Percentiles rank a stretch among this genome's conserved stretches.
Conservation (phyloP, 306 rosid species). For the Phaseolus lunatus region DNA sequence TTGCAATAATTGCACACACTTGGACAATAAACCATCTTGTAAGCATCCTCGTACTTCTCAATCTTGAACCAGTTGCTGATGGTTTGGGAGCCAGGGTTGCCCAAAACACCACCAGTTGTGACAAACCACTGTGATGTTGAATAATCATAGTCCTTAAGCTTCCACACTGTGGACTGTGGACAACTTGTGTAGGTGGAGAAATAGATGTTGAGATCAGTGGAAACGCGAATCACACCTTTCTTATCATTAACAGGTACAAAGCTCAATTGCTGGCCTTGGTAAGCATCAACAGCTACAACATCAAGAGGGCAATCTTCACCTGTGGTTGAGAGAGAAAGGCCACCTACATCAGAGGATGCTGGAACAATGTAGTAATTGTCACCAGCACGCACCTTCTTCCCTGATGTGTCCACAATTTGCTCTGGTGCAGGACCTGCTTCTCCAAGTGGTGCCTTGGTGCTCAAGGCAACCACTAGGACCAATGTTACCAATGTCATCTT, state of each 20-base stretch:
- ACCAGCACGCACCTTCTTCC: conserved; percentile 21
- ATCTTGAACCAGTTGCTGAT: conserved; percentile 57
- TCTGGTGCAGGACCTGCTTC: conserved; percentile 30
- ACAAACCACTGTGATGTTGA: background rate
- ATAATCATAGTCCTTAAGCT: background rate
- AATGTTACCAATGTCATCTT: conserved; percentile 10
- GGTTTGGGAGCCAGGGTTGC: background rate
- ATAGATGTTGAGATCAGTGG: conserved; percentile 30
- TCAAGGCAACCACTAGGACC: conserved; percentile 15
- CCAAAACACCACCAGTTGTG: background rate
- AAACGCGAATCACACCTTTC: conserved; percentile 27
- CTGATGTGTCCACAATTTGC: conserved; percentile 46
- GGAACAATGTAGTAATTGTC: conserved; percentile 35
- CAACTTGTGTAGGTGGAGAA: conserved; percentile 38
- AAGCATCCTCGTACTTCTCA: conserved; percentile 47
- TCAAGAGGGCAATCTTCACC: conserved; percentile 19
- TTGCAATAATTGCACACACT: conserved; percentile 54
- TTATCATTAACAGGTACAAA: conserved; percentile 4
- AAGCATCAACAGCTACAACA: conserved; percentile 5
- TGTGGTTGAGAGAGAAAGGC: background rate
- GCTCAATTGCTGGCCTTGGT: background rate
- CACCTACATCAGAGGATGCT: background rate
- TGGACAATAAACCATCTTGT: conserved; percentile 67
- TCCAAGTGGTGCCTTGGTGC: conserved; percentile 6
- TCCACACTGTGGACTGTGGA: conserved; percentile 36